Conservation (phyloP, 2,329 filamentous ascomycete genomes). For the Calonectria pseudoreteaudii region DNA sequence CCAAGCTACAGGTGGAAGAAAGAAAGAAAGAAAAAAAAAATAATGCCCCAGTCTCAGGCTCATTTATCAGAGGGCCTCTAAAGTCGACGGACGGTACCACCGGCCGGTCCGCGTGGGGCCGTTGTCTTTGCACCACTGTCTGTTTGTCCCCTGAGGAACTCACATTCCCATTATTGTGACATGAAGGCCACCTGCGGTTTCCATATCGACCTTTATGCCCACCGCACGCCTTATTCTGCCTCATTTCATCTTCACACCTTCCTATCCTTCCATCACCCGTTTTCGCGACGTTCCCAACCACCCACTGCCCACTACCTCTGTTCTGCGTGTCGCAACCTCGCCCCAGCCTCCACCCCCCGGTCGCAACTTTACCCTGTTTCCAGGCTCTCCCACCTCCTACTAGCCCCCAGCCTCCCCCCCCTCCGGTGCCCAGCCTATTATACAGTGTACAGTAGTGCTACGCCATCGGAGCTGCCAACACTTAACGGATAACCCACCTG, state of each 20-base stretch:
- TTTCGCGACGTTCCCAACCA: neutral
- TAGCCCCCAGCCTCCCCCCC: neutral
- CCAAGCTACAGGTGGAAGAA: neutral
- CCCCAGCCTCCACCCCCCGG: constrained; percentile 11
- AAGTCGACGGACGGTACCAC: neutral
- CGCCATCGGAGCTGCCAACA: constrained; percentile 21
- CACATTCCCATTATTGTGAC: constrained; percentile 8
- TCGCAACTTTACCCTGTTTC: constrained; percentile 1
- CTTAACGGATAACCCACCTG: constrained; percentile 8
- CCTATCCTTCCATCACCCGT: neutral
- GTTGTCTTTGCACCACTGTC: neutral
- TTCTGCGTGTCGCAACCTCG: neutral
- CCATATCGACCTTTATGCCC: constrained; percentile 7
- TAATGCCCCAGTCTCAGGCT: constrained; percentile 9
- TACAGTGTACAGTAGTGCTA: constrained; percentile 17
- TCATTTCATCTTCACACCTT: neutral
- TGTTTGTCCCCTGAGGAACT: neutral
- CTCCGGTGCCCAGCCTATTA: constrained; percentile 1
- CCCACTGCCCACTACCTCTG: neutral
- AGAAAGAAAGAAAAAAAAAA: neutral
- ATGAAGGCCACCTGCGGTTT: neutral
- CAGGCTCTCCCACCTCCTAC: neutral
- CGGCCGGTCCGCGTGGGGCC: constrained; percentile 18
- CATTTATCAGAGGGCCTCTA: constrained; percentile 8
- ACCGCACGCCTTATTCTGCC: neutral